phyloP scores from a whole-genome alignment of 2,329 filamentous ascomycete genomes.

The Aureobasidium melanogenum region DNA sequence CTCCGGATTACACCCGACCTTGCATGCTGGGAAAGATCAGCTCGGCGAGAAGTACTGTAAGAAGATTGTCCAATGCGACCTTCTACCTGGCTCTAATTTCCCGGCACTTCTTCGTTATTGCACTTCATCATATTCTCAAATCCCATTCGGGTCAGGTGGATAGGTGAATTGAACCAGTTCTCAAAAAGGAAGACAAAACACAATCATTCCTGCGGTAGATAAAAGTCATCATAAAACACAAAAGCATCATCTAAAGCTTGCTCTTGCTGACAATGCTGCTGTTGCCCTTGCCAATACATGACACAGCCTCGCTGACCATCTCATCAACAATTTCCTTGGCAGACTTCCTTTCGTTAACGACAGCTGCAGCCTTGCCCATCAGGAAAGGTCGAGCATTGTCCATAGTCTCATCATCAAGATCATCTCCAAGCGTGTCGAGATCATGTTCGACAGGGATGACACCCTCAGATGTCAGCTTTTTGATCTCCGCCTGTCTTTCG shows the following conservation, averaged over 20 bases:
- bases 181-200: background rate
- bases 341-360: slow-evolving; percentile 84
- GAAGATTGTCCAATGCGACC: background rate
- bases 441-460: slow-evolving; percentile 90
- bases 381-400: slow-evolving; percentile 85
- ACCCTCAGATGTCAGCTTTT: slow-evolving; percentile 80
- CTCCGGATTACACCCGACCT: background rate
- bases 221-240: background rate
- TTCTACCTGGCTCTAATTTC: background rate
- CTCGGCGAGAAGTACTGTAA: background rate
- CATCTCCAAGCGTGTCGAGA: slow-evolving; percentile 67
- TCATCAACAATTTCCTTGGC: slow-evolving; percentile 93
- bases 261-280: slow-evolving; percentile 24
- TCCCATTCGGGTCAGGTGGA: too few relatives aligned
- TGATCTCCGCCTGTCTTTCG: slow-evolving; percentile 83
- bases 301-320: slow-evolving; percentile 67
- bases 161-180: background rate
- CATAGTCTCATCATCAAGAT: slow-evolving; percentile 69
- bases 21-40: background rate
- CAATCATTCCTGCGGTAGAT: background rate
- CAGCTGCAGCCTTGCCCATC: slow-evolving; percentile 95
- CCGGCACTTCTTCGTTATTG: background rate
- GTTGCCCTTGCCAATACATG: slow-evolving; percentile 22
- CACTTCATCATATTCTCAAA: background rate
- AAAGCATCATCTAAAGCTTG: slow-evolving; percentile 21